Evolutionary conservation across 1,284 basidiomycete species (phyloP).

Genomic region (Lignosus rhinocerotis): DNA sequence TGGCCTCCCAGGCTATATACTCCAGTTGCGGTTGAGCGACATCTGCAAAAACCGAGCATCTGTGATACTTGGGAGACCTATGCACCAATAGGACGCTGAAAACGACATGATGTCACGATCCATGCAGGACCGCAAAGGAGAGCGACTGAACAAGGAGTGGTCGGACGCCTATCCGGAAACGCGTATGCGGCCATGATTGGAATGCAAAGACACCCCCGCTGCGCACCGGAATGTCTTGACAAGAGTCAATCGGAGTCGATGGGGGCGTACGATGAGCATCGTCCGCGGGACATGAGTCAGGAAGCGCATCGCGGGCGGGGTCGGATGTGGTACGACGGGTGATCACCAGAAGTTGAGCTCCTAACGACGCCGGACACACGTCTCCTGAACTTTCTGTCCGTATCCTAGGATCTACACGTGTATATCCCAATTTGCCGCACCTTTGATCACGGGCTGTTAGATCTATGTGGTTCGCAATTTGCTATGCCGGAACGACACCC

Average conservation of each 20-base stretch:
- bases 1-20: slow-evolving; percentile 3
- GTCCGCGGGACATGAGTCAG: slow-evolving; percentile 18
- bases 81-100: slow-evolving; percentile 11
- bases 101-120: slow-evolving; percentile 8
- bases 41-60: slow-evolving; percentile 7
- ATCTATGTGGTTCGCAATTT: slow-evolving; percentile 8
- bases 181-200: slow-evolving; percentile 14
- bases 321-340: slow-evolving; percentile 14
- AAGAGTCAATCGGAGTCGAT: slow-evolving; percentile 11
- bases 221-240: slow-evolving; percentile 8
- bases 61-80: slow-evolving; percentile 16
- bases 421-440: neutral
- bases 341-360: slow-evolving; percentile 12
- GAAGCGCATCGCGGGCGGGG: slow-evolving; percentile 9
- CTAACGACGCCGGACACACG: slow-evolving; percentile 3
- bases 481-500: slow-evolving; percentile 8
- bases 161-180: slow-evolving; percentile 18
- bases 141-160: slow-evolving; percentile 10
- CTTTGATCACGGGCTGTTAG: neutral
- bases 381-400: slow-evolving; percentile 3
- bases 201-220: slow-evolving; percentile 16
- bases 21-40: slow-evolving; percentile 4
- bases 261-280: neutral
- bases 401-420: slow-evolving; percentile 13
- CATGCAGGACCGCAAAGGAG: slow-evolving; percentile 1